Evolutionary conservation across 495 filamentous ascomycete species (phyloP), one percentile per base, ranked within the genome.

Genomic region (Podospora sp.): DNA sequence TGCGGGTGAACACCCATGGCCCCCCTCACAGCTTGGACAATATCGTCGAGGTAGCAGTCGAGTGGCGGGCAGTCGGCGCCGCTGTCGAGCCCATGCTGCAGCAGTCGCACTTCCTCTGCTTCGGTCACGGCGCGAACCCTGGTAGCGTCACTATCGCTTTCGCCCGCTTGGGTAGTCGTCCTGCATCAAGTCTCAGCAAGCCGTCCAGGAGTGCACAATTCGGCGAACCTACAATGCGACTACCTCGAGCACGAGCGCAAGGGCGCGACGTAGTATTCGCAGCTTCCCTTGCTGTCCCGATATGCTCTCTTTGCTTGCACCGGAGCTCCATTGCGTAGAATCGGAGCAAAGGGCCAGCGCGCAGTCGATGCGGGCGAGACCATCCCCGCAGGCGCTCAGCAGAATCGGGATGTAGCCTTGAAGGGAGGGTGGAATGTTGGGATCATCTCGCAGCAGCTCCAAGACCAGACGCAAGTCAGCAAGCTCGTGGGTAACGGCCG

Each of bases 381-480:
- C 52, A 24, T 71, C 63, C 1, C 67, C 66, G 49, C 72, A 76
- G 53, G 59, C 64, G 50, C 68, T 68, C 9, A 77, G 55, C 18
- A 77, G 50, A 1, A 36, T 58, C 22, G 74, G 55, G 20, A 74
- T 63, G 40, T 74, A 65, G 6, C 62, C 58, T 22, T 72, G 68
- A 3, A 77, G 53, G 1, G 63, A n/a, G 8, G 63, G 18, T 0
- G 75, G 72, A 6, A 77, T 65, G 3, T 26, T 60, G 12, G 64
- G 62, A 18, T 76, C 73, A 25, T 74, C 72, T 24, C 56, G 63
- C 8, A 76, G 29, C 58, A 77, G 59, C 33, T 77, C 75, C 14
- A 77, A 70, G 0, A 76, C 6, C 14, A 77, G 67, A 4, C 75
- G 73, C 58, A 77, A 20, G 57, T 77, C 73, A 24, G 75, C 72